phyloP scores from a whole-genome alignment of 202 grass and related monocot species.

The Saccharum hybrid region DNA sequence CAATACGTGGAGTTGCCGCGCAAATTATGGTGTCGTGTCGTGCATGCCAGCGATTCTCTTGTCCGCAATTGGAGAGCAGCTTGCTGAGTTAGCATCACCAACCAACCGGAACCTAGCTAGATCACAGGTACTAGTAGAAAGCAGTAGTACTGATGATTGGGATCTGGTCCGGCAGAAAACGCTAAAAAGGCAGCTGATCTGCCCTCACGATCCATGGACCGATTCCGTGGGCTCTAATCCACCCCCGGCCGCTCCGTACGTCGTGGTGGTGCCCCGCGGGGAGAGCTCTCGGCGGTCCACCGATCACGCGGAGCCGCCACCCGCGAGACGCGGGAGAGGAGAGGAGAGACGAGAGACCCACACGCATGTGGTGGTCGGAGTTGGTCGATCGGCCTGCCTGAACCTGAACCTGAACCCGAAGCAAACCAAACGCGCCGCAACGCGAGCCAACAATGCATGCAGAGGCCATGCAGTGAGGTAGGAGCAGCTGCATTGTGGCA shows the following conservation, averaged over 20 bases:
- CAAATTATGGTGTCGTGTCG: background rate
- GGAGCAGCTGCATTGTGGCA: too few species aligned
- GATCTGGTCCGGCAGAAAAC: background rate
- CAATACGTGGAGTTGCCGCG: background rate
- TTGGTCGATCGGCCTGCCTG: background rate
- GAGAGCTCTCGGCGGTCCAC: background rate
- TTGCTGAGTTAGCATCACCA: background rate
- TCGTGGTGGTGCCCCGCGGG: too few species aligned
- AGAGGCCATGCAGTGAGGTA: too few species aligned
- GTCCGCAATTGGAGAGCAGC: background rate
- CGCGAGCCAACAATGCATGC: background rate
- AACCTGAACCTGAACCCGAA: slow-evolving; percentile 3
- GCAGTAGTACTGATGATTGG: background rate
- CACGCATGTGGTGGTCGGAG: slow-evolving; percentile 24
- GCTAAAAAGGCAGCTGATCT: slow-evolving; percentile 6
- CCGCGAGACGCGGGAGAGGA: too few species aligned
- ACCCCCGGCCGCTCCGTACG: background rate
- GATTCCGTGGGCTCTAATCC: slow-evolving; percentile 38
- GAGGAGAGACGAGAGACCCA: background rate
- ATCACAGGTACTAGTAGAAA: background rate
- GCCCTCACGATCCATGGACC: background rate
- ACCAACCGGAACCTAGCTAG: background rate
- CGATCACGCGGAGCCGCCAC: background rate
- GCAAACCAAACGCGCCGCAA: background rate
- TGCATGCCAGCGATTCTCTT: background rate